phyloP scores from a whole-genome alignment of 169 alveolate genomes.

The Blepharisma undulans region DNA sequence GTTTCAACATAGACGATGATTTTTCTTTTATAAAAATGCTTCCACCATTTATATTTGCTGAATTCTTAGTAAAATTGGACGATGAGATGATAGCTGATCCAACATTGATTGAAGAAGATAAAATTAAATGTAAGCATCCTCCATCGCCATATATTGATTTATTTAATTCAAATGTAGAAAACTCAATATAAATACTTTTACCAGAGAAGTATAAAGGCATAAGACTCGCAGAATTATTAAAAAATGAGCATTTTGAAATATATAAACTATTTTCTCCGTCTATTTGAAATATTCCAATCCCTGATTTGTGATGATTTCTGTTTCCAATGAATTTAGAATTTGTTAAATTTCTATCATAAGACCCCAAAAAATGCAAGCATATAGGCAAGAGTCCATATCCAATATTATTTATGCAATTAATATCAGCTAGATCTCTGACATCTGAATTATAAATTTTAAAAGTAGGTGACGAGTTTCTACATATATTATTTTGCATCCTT shows the following conservation, averaged over 20 bases:
- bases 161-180: not conserved
- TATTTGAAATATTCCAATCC: not conserved
- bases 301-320: not conserved
- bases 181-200: too few relatives aligned
- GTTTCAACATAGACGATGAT: not conserved
- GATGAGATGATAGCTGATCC: not conserved
- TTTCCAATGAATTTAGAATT: not conserved
- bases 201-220: not conserved
- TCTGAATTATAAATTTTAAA: not conserved
- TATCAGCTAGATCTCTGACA: not conserved
- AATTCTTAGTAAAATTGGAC: not conserved
- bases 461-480: not conserved
- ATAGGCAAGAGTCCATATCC: not conserved
- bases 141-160: not conserved
- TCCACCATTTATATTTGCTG: not conserved
- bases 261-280: not conserved
- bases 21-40: not conserved
- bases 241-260: not conserved
- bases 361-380: not conserved
- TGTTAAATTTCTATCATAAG: not conserved
- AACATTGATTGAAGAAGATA: not conserved
- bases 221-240: not conserved
- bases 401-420: not conserved
- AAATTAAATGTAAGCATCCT: not conserved
- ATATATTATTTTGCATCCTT: too few relatives aligned